Percentiles rank a stretch among this genome's conserved stretches.
phyloP scores from a whole-genome alignment of 148 eudicot species.

The Camellia japonica region DNA sequence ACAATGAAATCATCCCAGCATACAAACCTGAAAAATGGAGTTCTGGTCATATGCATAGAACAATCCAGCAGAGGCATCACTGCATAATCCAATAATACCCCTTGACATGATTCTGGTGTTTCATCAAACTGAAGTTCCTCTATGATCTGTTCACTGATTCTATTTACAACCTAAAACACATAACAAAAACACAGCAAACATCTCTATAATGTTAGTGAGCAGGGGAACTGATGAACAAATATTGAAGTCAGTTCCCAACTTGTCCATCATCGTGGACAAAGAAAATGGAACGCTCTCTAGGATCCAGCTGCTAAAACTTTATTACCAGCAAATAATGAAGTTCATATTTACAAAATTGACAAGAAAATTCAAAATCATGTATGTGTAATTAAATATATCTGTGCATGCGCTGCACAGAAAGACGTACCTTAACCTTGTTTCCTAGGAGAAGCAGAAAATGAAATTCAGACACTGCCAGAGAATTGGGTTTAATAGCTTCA shows the following conservation, averaged over 20 bases:
- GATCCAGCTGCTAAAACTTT: background rate
- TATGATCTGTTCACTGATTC: conserved; percentile 90
- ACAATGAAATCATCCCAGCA: background rate
- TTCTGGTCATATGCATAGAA: conserved; percentile 93
- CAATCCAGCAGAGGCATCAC: conserved; percentile 95
- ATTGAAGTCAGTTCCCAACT: background rate
- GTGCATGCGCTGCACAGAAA: background rate
- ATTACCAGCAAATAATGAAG: conserved; percentile 4
- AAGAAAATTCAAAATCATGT: background rate
- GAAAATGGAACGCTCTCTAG: background rate
- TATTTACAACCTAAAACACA: conserved; percentile 73
- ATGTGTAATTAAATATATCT: background rate
- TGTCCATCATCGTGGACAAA: background rate
- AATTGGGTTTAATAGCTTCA: conserved; percentile 79
- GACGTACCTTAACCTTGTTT: conserved; percentile 92
- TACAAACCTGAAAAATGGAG: conserved; percentile 82
- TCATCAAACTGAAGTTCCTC: conserved; percentile 94
- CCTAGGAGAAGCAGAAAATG: conserved; percentile 88
- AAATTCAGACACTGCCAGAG: conserved; percentile 84
- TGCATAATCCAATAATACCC: conserved; percentile 85
- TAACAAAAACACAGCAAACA: background rate
- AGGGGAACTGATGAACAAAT: background rate
- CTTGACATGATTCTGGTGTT: conserved; percentile 66
- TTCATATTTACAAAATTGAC: background rate
- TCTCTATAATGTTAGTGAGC: background rate